phyloP scores from a whole-genome alignment of 495 filamentous ascomycete genomes.

The Podospora conica region DNA sequence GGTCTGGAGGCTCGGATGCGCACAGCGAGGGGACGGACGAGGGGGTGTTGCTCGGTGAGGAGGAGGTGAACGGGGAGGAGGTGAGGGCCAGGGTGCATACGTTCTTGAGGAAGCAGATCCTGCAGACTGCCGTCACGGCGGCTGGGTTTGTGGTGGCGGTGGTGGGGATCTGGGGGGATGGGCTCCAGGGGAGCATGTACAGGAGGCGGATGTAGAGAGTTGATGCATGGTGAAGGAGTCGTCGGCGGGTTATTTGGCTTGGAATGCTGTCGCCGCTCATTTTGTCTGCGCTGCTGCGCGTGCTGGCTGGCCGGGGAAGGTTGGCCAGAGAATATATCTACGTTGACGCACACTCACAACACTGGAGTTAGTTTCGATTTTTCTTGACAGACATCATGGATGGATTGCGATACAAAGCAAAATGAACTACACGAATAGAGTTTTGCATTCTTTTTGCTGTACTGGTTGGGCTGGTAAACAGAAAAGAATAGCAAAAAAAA shows the following conservation, averaged over 20 bases:
- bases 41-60: conserved; percentile 26
- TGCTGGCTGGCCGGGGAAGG: not conserved
- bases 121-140: conserved; percentile 55
- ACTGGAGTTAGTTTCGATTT: not conserved
- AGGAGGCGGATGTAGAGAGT: not conserved
- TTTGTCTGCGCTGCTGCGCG: not conserved
- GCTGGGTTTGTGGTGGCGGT: conserved; percentile 68
- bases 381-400: not conserved
- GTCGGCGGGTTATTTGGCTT: not conserved
- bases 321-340: not conserved
- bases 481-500: not conserved
- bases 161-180: conserved; percentile 87
- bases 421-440: not conserved
- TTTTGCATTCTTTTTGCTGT: not conserved
- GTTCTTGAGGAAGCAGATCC: conserved; percentile 55
- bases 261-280: not conserved
- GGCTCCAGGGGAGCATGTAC: conserved; percentile 28
- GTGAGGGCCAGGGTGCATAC: conserved; percentile 63
- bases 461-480: not conserved
- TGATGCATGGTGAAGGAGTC: not conserved
- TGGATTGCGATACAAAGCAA: not conserved
- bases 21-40: conserved; percentile 43
- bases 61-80: conserved; percentile 70
- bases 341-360: not conserved
- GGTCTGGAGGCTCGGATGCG: conserved; percentile 31